Base-by-base conservation (phyloP, 495 filamentous ascomycete genomes). In the Haplographium delicatum region DNA sequence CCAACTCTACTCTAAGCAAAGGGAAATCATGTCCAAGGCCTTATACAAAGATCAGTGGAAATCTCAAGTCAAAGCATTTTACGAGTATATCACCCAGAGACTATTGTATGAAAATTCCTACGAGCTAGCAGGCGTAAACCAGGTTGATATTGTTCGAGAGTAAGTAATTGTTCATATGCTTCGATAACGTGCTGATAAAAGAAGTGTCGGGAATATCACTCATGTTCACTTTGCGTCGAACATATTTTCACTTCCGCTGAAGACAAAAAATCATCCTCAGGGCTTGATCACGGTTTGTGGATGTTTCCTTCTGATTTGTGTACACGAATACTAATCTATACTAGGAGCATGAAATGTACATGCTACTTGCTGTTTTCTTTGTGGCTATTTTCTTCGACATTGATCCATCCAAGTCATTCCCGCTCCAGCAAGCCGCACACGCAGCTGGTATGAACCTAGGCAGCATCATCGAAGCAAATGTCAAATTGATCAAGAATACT, bases 71-170 rank as follows among this genome's bases (percentile, higher is more conserved):
- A 81, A 82, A 64, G 49, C 54, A 4, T 79, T 83, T 51, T 91
- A 85, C 69, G 68, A 80, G 33, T 68, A 83, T 37, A 78, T 73
- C 19, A 88, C 83, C 1, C 66, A 80, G 31, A 68, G 76, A 18
- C 70, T 91, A 22, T 71, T 94, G 53, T 65, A 72, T 6, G 72
- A 80, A 41, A 80, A 83, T 50, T 75, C 72, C 18, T 85, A 79
- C 68, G 55, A 59, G 26, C 54, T 77, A 18, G 15, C 10, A 16
- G 41, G 23, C 20, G 27, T 4, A 9, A 22, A 72, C 27, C 82
- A 88, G 58, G 71, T 89, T 16, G 88, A 94, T 46, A 75, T 89
- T 28, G 76, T 87, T 27, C 75, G 83, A 44, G 85, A 94, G 52
- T 73, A 90, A 25, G 87, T 82, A 35, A 90, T 88, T 59, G 54